These are phyloP conservation scores for Alternaria alternata DNA, from an alignment of 2,329 filamentous ascomycete genomes.

Conservation along the genomic window DNA sequence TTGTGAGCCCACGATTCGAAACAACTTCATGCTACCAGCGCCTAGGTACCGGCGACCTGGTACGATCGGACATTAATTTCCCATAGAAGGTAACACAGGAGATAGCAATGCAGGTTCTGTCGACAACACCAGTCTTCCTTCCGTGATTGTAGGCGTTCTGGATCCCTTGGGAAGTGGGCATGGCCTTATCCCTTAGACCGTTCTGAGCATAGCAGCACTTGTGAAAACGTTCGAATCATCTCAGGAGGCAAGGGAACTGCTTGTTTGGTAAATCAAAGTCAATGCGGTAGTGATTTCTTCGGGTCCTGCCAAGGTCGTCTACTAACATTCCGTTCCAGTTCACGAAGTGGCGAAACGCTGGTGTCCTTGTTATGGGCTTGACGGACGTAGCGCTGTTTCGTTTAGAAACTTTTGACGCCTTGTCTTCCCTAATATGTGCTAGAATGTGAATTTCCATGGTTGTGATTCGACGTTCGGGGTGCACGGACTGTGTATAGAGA, in stretches of 20 bases:
- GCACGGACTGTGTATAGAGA: conserved; percentile 2
- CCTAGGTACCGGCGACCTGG: conserved; percentile 1
- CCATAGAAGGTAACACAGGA: not conserved
- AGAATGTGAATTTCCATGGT: not conserved
- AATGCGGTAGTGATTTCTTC: not conserved
- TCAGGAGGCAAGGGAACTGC: not conserved
- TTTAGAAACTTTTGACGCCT: conserved; percentile 3
- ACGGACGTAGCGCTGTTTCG: conserved; percentile 2
- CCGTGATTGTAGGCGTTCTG: conserved; percentile 1
- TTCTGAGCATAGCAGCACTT: not conserved
- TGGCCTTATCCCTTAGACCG: not conserved
- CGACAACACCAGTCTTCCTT: not conserved
- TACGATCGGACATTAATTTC: not conserved
- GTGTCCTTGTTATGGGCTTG: not conserved
- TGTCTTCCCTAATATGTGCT: not conserved
- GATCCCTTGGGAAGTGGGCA: not conserved
- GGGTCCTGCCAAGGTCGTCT: not conserved
- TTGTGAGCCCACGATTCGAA: not conserved
- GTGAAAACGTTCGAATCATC: not conserved
- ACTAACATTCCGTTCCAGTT: not conserved
- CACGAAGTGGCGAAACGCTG: conserved; percentile 3
- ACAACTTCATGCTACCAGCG: conserved; percentile 2
- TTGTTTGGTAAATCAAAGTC: not conserved
- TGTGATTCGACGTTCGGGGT: not conserved
- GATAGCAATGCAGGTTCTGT: not conserved